phyloP scores from a whole-genome alignment of 2,329 filamentous ascomycete genomes.

The Fusarium torreyae region DNA sequence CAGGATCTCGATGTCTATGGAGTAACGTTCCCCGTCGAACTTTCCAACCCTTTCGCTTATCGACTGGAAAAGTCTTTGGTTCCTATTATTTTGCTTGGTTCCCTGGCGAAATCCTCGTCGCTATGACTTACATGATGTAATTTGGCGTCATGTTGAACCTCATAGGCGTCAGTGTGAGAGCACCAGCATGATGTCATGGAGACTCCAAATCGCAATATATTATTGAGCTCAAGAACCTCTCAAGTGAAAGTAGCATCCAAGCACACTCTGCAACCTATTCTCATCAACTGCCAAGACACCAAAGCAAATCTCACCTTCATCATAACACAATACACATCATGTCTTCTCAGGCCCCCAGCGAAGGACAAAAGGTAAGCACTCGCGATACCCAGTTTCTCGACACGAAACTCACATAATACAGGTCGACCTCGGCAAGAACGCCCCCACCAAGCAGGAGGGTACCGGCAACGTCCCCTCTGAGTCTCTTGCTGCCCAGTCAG shows the following conservation, averaged over 20 bases:
- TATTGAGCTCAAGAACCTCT: slow-evolving; percentile 19
- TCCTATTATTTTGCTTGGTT: slow-evolving; percentile 13
- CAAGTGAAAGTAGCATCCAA: not conserved
- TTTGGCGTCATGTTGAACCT: slow-evolving; percentile 39
- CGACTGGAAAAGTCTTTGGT: slow-evolving; percentile 6
- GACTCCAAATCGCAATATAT: slow-evolving; percentile 28
- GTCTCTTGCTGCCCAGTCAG: slow-evolving; percentile 83
- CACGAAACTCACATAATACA: slow-evolving; percentile 47
- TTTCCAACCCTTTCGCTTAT: slow-evolving; percentile 23
- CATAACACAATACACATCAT: slow-evolving; percentile 27
- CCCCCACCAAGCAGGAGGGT: slow-evolving; percentile 70
- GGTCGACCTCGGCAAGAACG: slow-evolving; percentile 63
- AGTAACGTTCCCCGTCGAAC: slow-evolving; percentile 20
- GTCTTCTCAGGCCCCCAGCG: slow-evolving; percentile 37
- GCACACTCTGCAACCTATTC: not conserved
- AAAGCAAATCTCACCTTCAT: not conserved
- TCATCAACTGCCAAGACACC: not conserved
- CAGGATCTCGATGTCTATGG: slow-evolving; percentile 31
- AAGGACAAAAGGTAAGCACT: slow-evolving; percentile 46
- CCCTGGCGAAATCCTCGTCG: slow-evolving; percentile 8
- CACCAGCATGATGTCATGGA: slow-evolving; percentile 42
- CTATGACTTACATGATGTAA: slow-evolving; percentile 42
- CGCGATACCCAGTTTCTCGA: not conserved
- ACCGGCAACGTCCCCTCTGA: slow-evolving; percentile 75
- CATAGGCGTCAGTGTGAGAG: slow-evolving; percentile 27